These are phyloP conservation scores for Rhizoclosmatium hyalinum DNA, from an alignment of 371 early-diverging fungal species.

Conservation along the genomic window DNA sequence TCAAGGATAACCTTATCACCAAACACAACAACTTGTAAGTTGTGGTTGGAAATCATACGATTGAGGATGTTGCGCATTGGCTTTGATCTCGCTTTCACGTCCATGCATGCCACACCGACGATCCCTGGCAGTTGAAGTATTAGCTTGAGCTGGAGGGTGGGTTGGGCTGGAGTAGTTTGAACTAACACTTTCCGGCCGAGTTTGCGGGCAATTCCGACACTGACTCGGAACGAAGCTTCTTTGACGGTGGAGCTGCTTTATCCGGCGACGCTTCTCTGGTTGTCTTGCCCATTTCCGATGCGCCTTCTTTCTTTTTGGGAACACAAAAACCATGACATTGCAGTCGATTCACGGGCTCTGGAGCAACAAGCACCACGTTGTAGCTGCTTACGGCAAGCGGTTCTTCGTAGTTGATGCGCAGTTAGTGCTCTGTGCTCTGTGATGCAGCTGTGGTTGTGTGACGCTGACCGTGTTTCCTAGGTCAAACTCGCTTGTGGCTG, in stretches of 20 bases:
- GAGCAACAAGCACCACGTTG: background rate
- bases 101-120: slow-evolving; percentile 42
- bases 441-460: no score
- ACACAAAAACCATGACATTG: background rate
- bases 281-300: background rate
- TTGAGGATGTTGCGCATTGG: slow-evolving; percentile 96
- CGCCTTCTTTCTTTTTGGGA: background rate
- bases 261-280: background rate
- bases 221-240: background rate
- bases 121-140: slow-evolving; percentile 17
- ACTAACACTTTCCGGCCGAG: background rate
- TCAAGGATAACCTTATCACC: slow-evolving; percentile 96
- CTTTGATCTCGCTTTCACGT: slow-evolving; percentile 79
- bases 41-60: slow-evolving; percentile 73
- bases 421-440: background rate
- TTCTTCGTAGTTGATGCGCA: background rate
- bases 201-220: background rate
- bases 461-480: background rate
- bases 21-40: slow-evolving; percentile 90
- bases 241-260: background rate
- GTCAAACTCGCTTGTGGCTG: background rate
- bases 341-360: background rate
- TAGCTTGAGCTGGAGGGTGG: background rate
- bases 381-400: background rate
- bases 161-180: no score